phyloP scores from a whole-genome alignment of 2,329 filamentous ascomycete species.

The Sclerotinia sclerotiorum region DNA sequence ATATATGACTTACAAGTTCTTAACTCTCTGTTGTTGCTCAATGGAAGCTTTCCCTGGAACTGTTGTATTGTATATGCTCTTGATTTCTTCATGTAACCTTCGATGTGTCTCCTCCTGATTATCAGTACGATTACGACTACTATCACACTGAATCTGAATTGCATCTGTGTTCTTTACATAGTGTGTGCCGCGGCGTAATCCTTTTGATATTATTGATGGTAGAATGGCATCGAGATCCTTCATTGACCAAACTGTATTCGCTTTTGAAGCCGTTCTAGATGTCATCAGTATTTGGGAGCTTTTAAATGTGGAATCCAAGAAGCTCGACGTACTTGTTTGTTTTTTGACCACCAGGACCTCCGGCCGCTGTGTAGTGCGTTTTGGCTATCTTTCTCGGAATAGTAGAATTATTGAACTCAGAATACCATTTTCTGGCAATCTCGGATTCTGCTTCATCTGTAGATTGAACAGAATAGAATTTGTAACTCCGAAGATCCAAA shows the following conservation, averaged over 20 bases:
- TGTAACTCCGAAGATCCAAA: constrained; percentile 21
- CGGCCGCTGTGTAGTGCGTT: constrained; percentile 35
- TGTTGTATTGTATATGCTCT: constrained; percentile 32
- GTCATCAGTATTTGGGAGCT: constrained; percentile 14
- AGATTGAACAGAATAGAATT: constrained; percentile 30
- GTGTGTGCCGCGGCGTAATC: constrained; percentile 34
- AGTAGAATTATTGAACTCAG: constrained; percentile 31
- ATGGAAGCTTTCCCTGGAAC: constrained; percentile 43
- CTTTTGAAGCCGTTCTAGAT: constrained; percentile 40
- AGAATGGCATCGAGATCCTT: constrained; percentile 31
- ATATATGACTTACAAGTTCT: constrained; percentile 41
- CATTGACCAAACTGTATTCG: constrained; percentile 38
- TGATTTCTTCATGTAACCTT: constrained; percentile 37
- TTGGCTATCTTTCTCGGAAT: constrained; percentile 35
- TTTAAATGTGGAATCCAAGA: not conserved
- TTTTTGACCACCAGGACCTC: constrained; percentile 41
- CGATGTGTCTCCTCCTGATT: constrained; percentile 37
- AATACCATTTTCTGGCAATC: constrained; percentile 38
- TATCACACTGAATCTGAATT: constrained; percentile 39
- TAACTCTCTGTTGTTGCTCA: constrained; percentile 55
- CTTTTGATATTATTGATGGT: constrained; percentile 36
- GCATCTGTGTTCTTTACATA: constrained; percentile 37
- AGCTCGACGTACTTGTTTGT: constrained; percentile 39
- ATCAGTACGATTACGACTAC: constrained; percentile 32
- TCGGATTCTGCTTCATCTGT: constrained; percentile 33